Conservation (phyloP, 306 rosid species). For the Carpinus fangiana region DNA sequence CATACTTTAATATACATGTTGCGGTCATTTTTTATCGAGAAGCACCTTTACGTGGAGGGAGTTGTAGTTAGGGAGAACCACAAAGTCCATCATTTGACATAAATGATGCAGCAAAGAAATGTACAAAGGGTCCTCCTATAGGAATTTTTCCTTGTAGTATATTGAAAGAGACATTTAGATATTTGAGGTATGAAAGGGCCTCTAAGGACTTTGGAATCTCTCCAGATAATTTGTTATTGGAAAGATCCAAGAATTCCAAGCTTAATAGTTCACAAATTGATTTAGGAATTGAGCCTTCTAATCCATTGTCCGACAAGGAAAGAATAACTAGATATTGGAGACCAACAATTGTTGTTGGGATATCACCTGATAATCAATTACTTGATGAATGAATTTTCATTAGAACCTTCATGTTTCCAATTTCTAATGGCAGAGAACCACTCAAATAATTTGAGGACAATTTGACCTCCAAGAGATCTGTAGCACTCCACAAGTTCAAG, state of each 20-base stretch:
- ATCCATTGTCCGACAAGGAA: slow-evolving; percentile 14
- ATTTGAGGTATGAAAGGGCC: too few species aligned
- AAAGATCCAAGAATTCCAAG: slow-evolving; percentile 8
- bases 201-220: too few species aligned
- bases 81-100: too few species aligned
- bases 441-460: slow-evolving; percentile 7
- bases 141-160: too few species aligned
- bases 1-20: background rate
- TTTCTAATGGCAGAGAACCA: slow-evolving; percentile 27
- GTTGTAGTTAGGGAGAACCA: slow-evolving; percentile 15
- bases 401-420: too few species aligned
- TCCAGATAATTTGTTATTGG: too few species aligned
- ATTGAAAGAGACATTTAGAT: too few species aligned
- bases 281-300: slow-evolving; percentile 29
- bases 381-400: too few species aligned
- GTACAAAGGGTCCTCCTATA: too few species aligned
- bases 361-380: slow-evolving; percentile 25
- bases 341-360: slow-evolving; percentile 1
- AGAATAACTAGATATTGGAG: slow-evolving; percentile 18
- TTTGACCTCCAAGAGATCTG: background rate
- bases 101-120: too few species aligned
- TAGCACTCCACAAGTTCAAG: background rate
- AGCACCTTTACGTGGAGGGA: slow-evolving; percentile 21
- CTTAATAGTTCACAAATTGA: slow-evolving; percentile 22
- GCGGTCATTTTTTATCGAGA: background rate